A percentile compares a stretch with the other conserved stretches of the same genome.
Evolutionary conservation across 2,329 filamentous ascomycete species (phyloP).

Genomic region (Fusarium devonianum): DNA sequence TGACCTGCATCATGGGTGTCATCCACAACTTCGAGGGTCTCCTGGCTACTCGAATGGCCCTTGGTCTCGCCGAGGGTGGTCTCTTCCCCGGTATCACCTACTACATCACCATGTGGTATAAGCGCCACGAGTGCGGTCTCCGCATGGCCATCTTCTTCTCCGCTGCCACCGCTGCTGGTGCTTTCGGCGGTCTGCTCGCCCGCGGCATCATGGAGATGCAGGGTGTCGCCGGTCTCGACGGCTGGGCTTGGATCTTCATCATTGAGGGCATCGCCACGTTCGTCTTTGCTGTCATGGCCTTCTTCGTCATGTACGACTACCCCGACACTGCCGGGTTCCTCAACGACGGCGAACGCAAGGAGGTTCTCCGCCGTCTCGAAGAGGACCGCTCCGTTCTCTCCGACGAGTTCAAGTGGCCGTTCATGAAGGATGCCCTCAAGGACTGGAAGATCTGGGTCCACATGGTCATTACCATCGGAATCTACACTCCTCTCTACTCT

Average conservation of each 20-base stretch:
- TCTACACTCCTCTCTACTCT: constrained; percentile 51
- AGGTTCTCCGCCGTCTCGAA: constrained; percentile 53
- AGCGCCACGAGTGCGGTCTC: constrained; percentile 65
- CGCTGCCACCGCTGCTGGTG: constrained; percentile 65
- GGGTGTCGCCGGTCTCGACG: constrained; percentile 57
- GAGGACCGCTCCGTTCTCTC: constrained; percentile 56
- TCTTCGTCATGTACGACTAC: constrained; percentile 66
- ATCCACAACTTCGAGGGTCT: constrained; percentile 59
- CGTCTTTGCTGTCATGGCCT: constrained; percentile 53
- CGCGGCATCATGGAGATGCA: constrained; percentile 66
- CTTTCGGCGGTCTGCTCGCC: constrained; percentile 68
- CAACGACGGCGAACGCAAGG: constrained; percentile 50
- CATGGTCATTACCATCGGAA: constrained; percentile 69
- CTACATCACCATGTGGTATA: constrained; percentile 67
- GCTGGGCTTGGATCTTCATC: constrained; percentile 86
- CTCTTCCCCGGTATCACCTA: constrained; percentile 69
- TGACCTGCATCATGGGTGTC: constrained; percentile 59
- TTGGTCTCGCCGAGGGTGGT: constrained; percentile 62
- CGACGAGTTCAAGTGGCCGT: constrained; percentile 65
- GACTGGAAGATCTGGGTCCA: constrained; percentile 65
- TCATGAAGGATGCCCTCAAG: constrained; percentile 61
- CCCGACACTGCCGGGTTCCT: constrained; percentile 61
- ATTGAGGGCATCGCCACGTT: constrained; percentile 65
- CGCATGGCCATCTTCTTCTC: constrained; percentile 68
- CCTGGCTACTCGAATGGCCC: constrained; percentile 55